A percentile compares a stretch with the other conserved stretches of the same genome.
These are phyloP conservation scores for Fragaria vesca DNA, from an alignment of 306 rosid genomes.

Conservation along the genomic window DNA sequence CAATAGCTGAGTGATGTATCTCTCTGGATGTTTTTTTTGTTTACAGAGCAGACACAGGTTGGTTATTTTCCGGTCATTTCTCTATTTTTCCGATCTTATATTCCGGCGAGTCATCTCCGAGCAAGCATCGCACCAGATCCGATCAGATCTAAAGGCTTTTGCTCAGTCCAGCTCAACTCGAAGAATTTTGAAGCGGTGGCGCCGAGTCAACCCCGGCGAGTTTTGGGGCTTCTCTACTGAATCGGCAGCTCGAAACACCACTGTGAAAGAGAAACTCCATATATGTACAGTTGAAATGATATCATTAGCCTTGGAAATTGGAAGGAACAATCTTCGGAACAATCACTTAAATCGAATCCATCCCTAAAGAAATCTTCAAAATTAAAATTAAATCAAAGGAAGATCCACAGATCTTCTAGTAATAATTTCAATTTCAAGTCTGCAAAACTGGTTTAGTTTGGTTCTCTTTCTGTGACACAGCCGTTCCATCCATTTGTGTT, in stretches of 20 bases:
- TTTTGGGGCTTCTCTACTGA: not conserved
- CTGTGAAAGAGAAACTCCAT: slow-evolving; percentile 9
- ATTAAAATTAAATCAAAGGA: not conserved
- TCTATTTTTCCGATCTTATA: slow-evolving; percentile 36
- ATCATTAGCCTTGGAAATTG: slow-evolving; percentile 59
- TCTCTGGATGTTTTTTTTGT: slow-evolving; percentile 34
- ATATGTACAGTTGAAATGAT: slow-evolving; percentile 28
- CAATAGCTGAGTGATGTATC: not conserved
- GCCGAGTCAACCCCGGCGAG: slow-evolving; percentile 17
- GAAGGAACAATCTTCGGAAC: slow-evolving; percentile 48
- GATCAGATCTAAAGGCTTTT: not conserved
- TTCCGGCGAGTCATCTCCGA: slow-evolving; percentile 26
- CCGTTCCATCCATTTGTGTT: slow-evolving; percentile 24
- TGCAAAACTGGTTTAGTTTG: not conserved
- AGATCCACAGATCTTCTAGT: not conserved
- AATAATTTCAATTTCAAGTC: not conserved
- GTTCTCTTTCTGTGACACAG: slow-evolving; percentile 10
- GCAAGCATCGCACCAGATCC: slow-evolving; percentile 2
- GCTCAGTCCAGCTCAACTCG: slow-evolving; percentile 9
- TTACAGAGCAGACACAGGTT: slow-evolving; percentile 21
- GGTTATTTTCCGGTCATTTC: slow-evolving; percentile 33
- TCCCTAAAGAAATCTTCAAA: not conserved
- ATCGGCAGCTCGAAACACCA: not conserved
- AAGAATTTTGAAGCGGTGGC: slow-evolving; percentile 15
- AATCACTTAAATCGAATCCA: not conserved